A percentile compares a stretch with the other conserved stretches of the same genome.
phyloP scores from a whole-genome alignment of 805 yeast species.

The Saccharomyces mikatae region DNA sequence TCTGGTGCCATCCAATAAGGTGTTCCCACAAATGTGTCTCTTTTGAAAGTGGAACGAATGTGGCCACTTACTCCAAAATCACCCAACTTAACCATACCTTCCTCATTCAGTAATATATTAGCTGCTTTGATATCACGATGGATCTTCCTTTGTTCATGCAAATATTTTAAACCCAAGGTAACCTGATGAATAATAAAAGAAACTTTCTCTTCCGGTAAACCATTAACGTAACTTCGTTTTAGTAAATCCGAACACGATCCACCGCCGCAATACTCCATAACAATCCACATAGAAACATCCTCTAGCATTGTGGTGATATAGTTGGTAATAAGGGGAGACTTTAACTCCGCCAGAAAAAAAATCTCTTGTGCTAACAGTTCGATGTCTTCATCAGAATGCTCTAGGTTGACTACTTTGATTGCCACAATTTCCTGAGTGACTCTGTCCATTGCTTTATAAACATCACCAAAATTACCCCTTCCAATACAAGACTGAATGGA shows the following conservation, averaged over 20 bases:
- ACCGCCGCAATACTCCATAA: conserved; percentile 93
- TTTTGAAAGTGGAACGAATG: conserved; percentile 53
- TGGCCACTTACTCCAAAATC: conserved; percentile 94
- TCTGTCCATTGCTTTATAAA: conserved; percentile 49
- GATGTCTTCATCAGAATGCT: conserved; percentile 70
- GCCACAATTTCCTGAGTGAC: conserved; percentile 51
- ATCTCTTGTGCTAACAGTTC: conserved; percentile 69
- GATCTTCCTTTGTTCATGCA: conserved; percentile 67
- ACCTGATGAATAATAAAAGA: conserved; percentile 57
- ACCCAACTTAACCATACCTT: conserved; percentile 70
- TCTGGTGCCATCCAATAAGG: conserved; percentile 99
- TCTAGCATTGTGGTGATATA: conserved; percentile 56
- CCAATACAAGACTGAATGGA: conserved; percentile 56
- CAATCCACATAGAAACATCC: conserved; percentile 72
- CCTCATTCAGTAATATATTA: conserved; percentile 63
- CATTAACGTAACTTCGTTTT: conserved; percentile 30
- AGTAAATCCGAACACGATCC: conserved; percentile 81
- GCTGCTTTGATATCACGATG: conserved; percentile 92
- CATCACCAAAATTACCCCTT: conserved; percentile 82
- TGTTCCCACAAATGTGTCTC: conserved; percentile 84
- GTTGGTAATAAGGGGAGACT: conserved; percentile 59
- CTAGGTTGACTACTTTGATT: conserved; percentile 77
- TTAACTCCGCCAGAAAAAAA: conserved; percentile 57
- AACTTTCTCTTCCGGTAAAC: conserved; percentile 40
- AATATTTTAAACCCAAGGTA: conserved; percentile 62